Conservation (phyloP, 2,329 filamentous ascomycete genomes). For the Fusarium tricinctum region DNA sequence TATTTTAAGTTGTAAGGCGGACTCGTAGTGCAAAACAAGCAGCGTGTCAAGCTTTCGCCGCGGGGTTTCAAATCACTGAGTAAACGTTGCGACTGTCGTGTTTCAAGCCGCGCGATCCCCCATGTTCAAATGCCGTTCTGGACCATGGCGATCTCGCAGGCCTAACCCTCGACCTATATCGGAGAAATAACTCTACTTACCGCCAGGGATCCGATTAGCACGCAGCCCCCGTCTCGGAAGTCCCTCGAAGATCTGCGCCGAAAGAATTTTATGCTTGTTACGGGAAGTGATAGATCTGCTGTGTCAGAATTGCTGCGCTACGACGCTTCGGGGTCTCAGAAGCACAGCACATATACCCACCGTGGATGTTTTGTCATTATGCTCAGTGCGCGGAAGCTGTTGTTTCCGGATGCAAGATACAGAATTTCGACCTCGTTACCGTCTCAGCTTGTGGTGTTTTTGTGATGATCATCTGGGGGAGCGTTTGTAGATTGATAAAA, state of each 20-base stretch:
- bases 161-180: not conserved
- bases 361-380: not conserved
- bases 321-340: not conserved
- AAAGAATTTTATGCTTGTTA: slow-evolving; percentile 14
- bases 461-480: not conserved
- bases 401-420: slow-evolving; percentile 2
- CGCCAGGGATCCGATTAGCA: not conserved
- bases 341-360: slow-evolving; percentile 7
- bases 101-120: slow-evolving; percentile 15
- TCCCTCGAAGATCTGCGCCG: slow-evolving; percentile 5
- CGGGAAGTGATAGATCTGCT: slow-evolving; percentile 15
- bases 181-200: not conserved
- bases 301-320: slow-evolving; percentile 1
- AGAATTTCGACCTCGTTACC: not conserved
- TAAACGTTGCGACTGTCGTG: not conserved
- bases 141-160: not conserved
- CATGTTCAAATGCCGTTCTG: not conserved
- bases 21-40: slow-evolving; percentile 15
- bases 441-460: slow-evolving; percentile 7
- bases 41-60: slow-evolving; percentile 11
- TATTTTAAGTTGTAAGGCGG: slow-evolving; percentile 32
- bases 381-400: slow-evolving; percentile 11
- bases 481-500: not conserved
- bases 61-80: slow-evolving; percentile 11
- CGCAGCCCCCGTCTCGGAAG: not conserved